Base-by-base conservation (phyloP, 106 monocot species). In the Dendrobium nobile region DNA sequence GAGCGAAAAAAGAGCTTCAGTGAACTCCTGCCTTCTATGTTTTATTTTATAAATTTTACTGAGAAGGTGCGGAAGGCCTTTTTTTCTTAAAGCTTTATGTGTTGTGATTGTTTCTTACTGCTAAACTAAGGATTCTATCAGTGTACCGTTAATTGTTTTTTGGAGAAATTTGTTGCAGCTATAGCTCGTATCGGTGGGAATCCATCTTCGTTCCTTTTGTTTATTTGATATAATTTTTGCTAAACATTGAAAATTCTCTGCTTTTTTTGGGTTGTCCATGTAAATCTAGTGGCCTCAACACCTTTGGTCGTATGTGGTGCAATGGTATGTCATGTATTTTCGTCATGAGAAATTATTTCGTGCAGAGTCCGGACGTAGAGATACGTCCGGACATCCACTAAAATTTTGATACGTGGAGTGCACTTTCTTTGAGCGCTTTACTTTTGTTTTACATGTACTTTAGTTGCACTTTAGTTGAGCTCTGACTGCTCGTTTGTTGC, bases 301-400 rank as follows among this genome's bases (percentile, higher is more conserved):
- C 91, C 86, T 96, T 96, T 86, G 96, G 96, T 83, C 84, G 91
- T 75, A 96, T 96, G 96, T 96, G 96, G 96, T 96, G 96, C 84
- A 96, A 96, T 84, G 96, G 96, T 96, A 64, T 20, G 88, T 4
- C 0, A 64, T 19, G 5, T 15, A 5, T 33, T 31, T 75, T 58
- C 44, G 0, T 24, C 3, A 15, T 27, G 27, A 27, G 27, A 27
- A 27, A 27, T 27, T 27, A 27, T 27, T 27, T 27, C 27, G 27
- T 27, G 27, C 27, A 0, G 27, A 27, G 27, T 27, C 27, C 27
- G 27, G 27, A 27, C 27, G 27, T 27, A 27, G 27, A 27, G 27
- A 27, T 27, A 27, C 27, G 27, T 27, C 27, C 27, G 0, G 27
- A 27, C 27, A 27, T 27, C 27, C 27, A 27, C 27, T 27, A 27